Conservation (phyloP, 345 rosid species). For the Gossypium turneri region DNA sequence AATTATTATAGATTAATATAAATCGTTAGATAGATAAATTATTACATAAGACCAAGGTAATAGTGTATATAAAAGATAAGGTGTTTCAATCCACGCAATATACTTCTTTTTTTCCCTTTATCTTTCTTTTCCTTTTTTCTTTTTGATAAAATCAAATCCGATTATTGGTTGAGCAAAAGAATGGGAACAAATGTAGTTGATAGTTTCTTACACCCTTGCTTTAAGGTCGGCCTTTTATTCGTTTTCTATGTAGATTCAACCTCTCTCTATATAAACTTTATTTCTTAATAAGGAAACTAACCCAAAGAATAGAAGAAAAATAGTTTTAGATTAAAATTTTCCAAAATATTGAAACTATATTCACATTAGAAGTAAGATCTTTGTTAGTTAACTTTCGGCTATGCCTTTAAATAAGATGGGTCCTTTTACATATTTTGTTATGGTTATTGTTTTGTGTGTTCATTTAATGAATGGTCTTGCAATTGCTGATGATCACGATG, state of each 20-base stretch:
- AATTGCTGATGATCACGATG: not conserved
- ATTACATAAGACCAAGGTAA: too few species aligned
- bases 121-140: too few species aligned
- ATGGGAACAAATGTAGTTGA: too few species aligned
- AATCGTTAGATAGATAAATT: too few species aligned
- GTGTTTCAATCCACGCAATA: too few species aligned
- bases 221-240: slow-evolving; percentile 24
- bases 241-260: not conserved
- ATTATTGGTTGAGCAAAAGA: too few species aligned
- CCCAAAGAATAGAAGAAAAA: not conserved
- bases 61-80: too few species aligned
- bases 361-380: not conserved
- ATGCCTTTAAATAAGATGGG: not conserved
- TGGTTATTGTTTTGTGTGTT: not conserved
- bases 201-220: slow-evolving; percentile 23
- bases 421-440: not conserved
- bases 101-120: too few species aligned
- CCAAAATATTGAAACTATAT: not conserved
- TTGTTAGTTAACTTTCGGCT: not conserved
- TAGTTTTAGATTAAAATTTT: too few species aligned
- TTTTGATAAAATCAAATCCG: too few species aligned
- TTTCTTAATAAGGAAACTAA: not conserved
- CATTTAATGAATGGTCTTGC: not conserved
- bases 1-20: too few species aligned
- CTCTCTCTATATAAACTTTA: not conserved